Evolutionary conservation across 2,329 filamentous ascomycete species (phyloP).

Genomic region (Verticillium tricorpus): DNA sequence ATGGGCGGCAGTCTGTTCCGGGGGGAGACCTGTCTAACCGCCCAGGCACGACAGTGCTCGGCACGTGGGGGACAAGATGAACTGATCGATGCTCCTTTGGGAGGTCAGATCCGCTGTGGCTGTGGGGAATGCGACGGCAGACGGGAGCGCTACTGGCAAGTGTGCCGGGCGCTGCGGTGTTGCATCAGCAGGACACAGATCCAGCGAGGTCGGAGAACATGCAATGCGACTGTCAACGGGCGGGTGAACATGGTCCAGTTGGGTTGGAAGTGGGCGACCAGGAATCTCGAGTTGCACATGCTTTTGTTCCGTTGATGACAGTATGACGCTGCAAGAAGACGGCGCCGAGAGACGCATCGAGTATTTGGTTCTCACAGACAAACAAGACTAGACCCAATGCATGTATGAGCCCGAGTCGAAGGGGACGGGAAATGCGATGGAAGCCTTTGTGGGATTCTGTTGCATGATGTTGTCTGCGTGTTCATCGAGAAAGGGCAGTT

Average conservation of each 20-base stretch:
- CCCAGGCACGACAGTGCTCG: neutral
- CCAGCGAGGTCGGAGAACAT: neutral
- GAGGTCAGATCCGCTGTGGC: constrained; percentile 1
- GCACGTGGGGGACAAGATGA: neutral
- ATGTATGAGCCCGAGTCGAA: too few species aligned
- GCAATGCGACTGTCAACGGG: too few species aligned
- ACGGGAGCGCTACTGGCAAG: neutral
- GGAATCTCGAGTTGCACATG: neutral
- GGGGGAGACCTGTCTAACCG: neutral
- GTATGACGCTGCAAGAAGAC: too few species aligned
- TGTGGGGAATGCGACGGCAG: neutral
- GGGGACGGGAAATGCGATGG: neutral
- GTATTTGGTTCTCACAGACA: too few species aligned
- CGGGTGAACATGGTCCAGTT: too few species aligned
- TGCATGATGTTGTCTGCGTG: neutral
- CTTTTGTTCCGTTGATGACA: neutral
- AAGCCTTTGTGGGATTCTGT: neutral
- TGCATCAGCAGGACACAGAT: neutral
- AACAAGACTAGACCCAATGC: too few species aligned
- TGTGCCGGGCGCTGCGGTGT: neutral
- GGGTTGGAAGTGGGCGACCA: too few species aligned
- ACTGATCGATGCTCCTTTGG: neutral
- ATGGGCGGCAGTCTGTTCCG: neutral
- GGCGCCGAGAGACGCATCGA: too few species aligned
- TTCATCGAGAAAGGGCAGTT: too few species aligned